Base-by-base conservation (phyloP, 2,329 filamentous ascomycete species). In the Cordyceps cateniannulata region DNA sequence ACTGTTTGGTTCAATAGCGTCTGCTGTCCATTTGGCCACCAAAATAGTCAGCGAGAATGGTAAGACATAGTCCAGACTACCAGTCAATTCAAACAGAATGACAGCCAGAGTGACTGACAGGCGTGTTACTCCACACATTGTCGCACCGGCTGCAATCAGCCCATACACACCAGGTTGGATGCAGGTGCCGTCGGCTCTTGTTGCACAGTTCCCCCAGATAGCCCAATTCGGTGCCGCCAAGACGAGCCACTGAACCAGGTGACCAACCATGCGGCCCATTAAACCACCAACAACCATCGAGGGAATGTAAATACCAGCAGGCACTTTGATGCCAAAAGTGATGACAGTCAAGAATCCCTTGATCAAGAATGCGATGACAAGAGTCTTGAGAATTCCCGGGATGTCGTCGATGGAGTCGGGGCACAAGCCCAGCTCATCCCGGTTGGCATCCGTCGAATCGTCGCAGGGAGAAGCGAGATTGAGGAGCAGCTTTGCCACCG, bases 241-340 rank as follows among this genome's bases (percentile, higher is more conserved):
- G 6, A 93, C 91, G 57, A 90, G 74, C 75, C 89, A 92, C 71
- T 98, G 93, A 0, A 93, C 86, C 7, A 87, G 73, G 71, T 98
- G 95, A 1, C 95, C 95, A 14, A 96, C 84, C 49, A 95, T 86
- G 8, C 93, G 87, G 32, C 93, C 93, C 78, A 96, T 87, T 20
- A 99, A 78, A 69, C 95, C 95, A 65, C 95, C 95, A 20, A 98
- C 91, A 29, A 98, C 95, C 95, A 99, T 99, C 67, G 93, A 97
- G 3, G 95, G 95, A 1, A 99, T 93, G 68, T 99, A 99, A 66
- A 99, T 97, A 64, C 95, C 95, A 1, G 93, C 92, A 10, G 95
- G 95, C 0, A 98, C 87, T 80, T 98, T 98, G 66, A 97, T 93
- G 27, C 93, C 93, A 74, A 98, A 98, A 0, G 93, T 96, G 65